These are phyloP conservation scores for Erigeron canadensis DNA, from an alignment of 129 eudicot species.

Conservation along the genomic window DNA sequence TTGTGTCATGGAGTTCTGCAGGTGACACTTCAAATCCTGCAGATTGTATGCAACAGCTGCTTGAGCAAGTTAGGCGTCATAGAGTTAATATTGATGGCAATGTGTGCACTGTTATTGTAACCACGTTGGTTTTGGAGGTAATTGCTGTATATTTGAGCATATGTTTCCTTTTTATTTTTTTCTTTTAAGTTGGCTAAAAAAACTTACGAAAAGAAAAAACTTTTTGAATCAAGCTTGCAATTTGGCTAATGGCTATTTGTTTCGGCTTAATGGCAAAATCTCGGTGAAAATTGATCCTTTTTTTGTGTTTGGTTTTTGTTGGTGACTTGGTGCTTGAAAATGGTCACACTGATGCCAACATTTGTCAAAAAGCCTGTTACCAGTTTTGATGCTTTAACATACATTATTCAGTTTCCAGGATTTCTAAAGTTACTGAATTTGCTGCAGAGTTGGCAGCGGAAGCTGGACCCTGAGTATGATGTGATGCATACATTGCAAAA, in stretches of 20 bases:
- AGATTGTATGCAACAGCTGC: slow-evolving; percentile 90
- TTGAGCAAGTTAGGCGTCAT: slow-evolving; percentile 87
- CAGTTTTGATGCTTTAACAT: neutral
- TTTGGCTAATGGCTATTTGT: neutral
- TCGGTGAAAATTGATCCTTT: no score
- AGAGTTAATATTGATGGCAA: slow-evolving; percentile 89
- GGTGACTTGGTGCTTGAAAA: no score
- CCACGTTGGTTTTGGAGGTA: slow-evolving; percentile 96
- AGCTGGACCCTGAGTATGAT: slow-evolving; percentile 89
- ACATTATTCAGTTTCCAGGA: neutral
- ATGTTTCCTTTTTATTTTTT: neutral
- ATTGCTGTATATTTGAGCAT: slow-evolving; percentile 10
- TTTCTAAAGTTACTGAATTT: neutral
- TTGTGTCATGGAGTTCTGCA: slow-evolving; percentile 56
- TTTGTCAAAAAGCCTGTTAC: neutral
- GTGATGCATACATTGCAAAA: slow-evolving; percentile 70
- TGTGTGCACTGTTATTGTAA: slow-evolving; percentile 92
- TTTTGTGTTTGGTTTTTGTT: no score
- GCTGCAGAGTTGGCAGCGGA: slow-evolving; percentile 91
- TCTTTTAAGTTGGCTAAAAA: neutral
- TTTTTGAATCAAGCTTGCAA: no score
- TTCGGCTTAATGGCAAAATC: neutral
- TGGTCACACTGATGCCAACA: neutral
- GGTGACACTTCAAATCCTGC: slow-evolving; percentile 69
- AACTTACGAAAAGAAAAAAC: no score